Evolutionary conservation across 78 protist species (phyloP).

Genomic region (Dictyostelium brefeldianum): DNA sequence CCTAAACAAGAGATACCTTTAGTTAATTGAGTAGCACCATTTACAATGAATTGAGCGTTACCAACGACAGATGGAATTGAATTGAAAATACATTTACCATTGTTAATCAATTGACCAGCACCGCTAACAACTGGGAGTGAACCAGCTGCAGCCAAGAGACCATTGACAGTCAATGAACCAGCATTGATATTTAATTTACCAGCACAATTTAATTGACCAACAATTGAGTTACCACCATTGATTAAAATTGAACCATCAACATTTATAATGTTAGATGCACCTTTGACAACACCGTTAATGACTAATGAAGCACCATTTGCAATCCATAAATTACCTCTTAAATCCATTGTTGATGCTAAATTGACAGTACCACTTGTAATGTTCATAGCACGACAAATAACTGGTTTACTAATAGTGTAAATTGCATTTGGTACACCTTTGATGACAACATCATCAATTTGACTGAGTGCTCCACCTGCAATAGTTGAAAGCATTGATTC

Average conservation of each 20-base stretch:
- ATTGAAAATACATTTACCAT: slow-evolving; percentile 47
- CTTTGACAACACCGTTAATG: slow-evolving; percentile 12
- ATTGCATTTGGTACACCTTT: slow-evolving; percentile 24
- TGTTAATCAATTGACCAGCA: slow-evolving; percentile 23
- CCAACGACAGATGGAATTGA: slow-evolving; percentile 39
- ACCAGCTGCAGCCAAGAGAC: neutral
- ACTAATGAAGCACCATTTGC: slow-evolving; percentile 23
- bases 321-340: slow-evolving; percentile 17
- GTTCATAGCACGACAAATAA: slow-evolving; percentile 31
- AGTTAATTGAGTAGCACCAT: slow-evolving; percentile 7
- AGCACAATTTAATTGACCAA: neutral
- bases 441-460: slow-evolving; percentile 54
- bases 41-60: slow-evolving; percentile 13
- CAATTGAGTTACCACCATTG: neutral
- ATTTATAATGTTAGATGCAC: neutral
- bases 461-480: slow-evolving; percentile 27
- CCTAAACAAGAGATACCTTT: slow-evolving; percentile 44
- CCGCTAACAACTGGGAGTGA: slow-evolving; percentile 10
- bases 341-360: slow-evolving; percentile 18
- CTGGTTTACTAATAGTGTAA: slow-evolving; percentile 29
- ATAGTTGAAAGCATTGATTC: slow-evolving; percentile 20
- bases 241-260: slow-evolving; percentile 44
- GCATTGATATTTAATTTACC: slow-evolving; percentile 17
- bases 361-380: slow-evolving; percentile 35
- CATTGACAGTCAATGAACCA: slow-evolving; percentile 45